phyloP scores from a whole-genome alignment of 768 basidiomycete genomes.

The Auricularia sp. region DNA sequence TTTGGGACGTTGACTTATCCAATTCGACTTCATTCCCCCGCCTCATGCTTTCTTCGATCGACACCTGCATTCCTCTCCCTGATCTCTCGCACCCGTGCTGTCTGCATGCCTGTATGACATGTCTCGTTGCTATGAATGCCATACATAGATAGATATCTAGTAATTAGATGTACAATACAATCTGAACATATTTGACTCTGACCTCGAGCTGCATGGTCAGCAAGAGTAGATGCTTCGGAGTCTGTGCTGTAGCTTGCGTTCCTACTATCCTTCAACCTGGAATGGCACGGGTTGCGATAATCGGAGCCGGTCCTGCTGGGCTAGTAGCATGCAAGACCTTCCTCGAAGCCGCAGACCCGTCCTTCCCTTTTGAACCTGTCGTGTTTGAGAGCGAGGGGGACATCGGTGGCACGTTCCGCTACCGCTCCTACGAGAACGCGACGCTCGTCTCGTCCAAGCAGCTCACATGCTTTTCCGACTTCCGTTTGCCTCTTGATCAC shows the following conservation, averaged over 20 bases:
- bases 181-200: no score
- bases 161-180: no score
- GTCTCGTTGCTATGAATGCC: no score
- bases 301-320: constrained; percentile 41
- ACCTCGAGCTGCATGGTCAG: no score
- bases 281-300: constrained; percentile 13
- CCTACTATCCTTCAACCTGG: no score
- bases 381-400: constrained; percentile 38
- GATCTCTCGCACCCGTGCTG: no score
- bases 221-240: no score
- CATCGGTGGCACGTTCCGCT: constrained; percentile 44
- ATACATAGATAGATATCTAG: no score
- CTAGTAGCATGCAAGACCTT: constrained; percentile 40
- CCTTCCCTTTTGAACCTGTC: constrained; percentile 38
- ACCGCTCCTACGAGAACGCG: constrained; percentile 40
- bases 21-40: constrained; percentile 7
- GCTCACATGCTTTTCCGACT: constrained; percentile 51
- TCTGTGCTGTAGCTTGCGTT: no score
- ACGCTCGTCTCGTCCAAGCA: constrained; percentile 48
- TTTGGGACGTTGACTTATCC: constrained; percentile 33
- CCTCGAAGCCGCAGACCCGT: constrained; percentile 26
- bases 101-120: no score
- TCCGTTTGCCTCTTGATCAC: constrained; percentile 37
- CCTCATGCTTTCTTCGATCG: no score
- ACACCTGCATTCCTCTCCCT: no score